Conservation (phyloP, 2,329 filamentous ascomycete genomes). For the Chaetomium strumarium region DNA sequence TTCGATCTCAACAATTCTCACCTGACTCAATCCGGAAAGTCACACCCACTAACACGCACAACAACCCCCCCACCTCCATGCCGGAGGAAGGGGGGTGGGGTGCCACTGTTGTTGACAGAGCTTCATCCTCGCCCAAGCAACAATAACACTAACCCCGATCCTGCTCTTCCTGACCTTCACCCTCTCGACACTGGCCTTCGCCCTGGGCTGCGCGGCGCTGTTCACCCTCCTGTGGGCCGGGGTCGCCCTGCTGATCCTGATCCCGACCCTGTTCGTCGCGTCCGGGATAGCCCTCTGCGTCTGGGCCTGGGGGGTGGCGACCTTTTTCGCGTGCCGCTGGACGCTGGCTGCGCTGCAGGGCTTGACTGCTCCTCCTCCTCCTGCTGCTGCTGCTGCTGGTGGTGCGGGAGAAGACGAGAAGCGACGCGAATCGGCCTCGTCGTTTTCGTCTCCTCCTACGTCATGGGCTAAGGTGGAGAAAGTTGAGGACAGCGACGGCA, state of each 20-base stretch:
- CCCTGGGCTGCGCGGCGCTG: slow-evolving; percentile 54
- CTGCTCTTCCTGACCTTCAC: slow-evolving; percentile 63
- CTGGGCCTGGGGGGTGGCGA: slow-evolving; percentile 62
- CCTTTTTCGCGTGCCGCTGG: slow-evolving; percentile 47
- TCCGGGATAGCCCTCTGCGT: slow-evolving; percentile 55
- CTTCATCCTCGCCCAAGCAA: slow-evolving; percentile 59
- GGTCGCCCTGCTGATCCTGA: slow-evolving; percentile 55
- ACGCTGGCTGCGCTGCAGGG: slow-evolving; percentile 33
- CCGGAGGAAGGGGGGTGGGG: too few species aligned
- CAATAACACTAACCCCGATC: slow-evolving; percentile 61
- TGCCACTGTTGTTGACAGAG: slow-evolving; percentile 51
- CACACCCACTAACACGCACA: background rate
- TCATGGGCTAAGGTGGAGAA: too few species aligned
- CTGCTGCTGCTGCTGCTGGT: background rate
- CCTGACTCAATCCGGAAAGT: background rate
- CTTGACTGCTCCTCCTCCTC: background rate
- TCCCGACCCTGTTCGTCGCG: slow-evolving; percentile 63
- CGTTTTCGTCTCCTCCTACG: too few species aligned
- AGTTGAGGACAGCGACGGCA: too few species aligned
- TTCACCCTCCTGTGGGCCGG: slow-evolving; percentile 65
- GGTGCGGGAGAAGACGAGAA: background rate
- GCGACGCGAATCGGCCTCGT: too few species aligned
- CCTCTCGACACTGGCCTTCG: slow-evolving; percentile 55
- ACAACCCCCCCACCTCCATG: too few species aligned
- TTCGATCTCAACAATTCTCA: background rate